A percentile compares a stretch with the other conserved stretches of the same genome.
These are phyloP conservation scores for Chaetomium sp. DNA, from an alignment of 2,329 filamentous ascomycete genomes.

Conservation along the genomic window DNA sequence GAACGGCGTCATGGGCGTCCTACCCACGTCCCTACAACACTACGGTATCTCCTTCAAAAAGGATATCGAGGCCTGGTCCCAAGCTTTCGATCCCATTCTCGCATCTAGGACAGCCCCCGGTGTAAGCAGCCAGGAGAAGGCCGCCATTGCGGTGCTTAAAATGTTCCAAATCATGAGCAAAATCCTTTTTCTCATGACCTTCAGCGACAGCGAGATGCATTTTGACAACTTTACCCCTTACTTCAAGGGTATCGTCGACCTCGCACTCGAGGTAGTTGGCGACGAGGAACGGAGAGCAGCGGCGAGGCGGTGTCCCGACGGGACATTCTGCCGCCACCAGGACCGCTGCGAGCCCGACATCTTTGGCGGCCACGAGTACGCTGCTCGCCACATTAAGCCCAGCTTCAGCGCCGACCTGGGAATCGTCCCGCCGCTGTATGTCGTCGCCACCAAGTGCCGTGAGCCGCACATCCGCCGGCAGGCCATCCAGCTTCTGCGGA, in stretches of 20 bases:
- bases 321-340: constrained; percentile 48
- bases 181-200: constrained; percentile 62
- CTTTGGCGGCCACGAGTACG: constrained; percentile 48
- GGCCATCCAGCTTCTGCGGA: constrained; percentile 62
- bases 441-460: constrained; percentile 68
- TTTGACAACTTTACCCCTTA: constrained; percentile 58
- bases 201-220: constrained; percentile 58
- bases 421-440: constrained; percentile 65
- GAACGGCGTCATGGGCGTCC: constrained; percentile 55
- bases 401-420: constrained; percentile 67
- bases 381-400: constrained; percentile 57
- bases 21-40: constrained; percentile 52
- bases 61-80: constrained; percentile 57
- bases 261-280: constrained; percentile 62
- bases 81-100: constrained; percentile 59
- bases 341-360: constrained; percentile 41
- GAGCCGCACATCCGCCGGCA: constrained; percentile 58
- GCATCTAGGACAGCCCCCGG: constrained; percentile 51
- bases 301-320: constrained; percentile 49
- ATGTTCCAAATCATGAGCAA: constrained; percentile 63
- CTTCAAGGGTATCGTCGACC: constrained; percentile 58
- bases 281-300: constrained; percentile 58
- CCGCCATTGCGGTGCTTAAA: constrained; percentile 62
- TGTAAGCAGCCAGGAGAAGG: constrained; percentile 58
- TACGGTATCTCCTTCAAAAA: constrained; percentile 52